A percentile compares a stretch with the other conserved stretches of the same genome.
Conservation (phyloP, 495 filamentous ascomycete species). For the Xylaria cubensis region DNA sequence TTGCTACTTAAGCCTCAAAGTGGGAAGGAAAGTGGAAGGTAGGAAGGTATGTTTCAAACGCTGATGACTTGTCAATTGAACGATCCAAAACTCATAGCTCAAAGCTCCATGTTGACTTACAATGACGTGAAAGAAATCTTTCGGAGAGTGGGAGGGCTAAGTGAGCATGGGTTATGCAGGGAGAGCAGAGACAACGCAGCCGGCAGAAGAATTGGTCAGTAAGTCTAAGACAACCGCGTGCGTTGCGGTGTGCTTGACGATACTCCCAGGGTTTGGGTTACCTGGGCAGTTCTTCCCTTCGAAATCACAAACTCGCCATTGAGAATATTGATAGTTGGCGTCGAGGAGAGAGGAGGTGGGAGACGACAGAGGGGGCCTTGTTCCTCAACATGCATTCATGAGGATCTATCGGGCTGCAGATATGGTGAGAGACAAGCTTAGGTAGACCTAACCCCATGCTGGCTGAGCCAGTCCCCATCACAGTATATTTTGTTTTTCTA, state of each 20-base stretch:
- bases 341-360: conserved; percentile 1
- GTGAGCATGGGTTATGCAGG: background rate
- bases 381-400: conserved; percentile 3
- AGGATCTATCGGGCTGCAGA: conserved; percentile 13
- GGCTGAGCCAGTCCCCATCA: conserved; percentile 21
- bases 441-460: background rate
- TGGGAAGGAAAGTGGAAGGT: background rate
- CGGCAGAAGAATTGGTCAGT: background rate
- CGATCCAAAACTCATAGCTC: conserved; percentile 23
- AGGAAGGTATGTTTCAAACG: conserved; percentile 30
- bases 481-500: conserved; percentile 33
- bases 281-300: background rate
- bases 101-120: conserved; percentile 33
- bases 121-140: conserved; percentile 37
- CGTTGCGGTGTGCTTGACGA: background rate
- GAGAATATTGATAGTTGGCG: conserved; percentile 6
- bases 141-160: conserved; percentile 8
- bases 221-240: background rate
- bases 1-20: background rate
- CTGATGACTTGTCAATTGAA: conserved; percentile 35
- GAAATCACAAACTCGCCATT: conserved; percentile 4
- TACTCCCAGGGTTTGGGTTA: background rate
- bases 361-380: conserved; percentile 11
- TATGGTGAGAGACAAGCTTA: conserved; percentile 15
- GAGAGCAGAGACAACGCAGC: conserved; percentile 4